Evolutionary conservation across 177 flowering plant species (phyloP), one percentile per base, ranked within the genome.

Genomic region (Vitis hybrid): DNA sequence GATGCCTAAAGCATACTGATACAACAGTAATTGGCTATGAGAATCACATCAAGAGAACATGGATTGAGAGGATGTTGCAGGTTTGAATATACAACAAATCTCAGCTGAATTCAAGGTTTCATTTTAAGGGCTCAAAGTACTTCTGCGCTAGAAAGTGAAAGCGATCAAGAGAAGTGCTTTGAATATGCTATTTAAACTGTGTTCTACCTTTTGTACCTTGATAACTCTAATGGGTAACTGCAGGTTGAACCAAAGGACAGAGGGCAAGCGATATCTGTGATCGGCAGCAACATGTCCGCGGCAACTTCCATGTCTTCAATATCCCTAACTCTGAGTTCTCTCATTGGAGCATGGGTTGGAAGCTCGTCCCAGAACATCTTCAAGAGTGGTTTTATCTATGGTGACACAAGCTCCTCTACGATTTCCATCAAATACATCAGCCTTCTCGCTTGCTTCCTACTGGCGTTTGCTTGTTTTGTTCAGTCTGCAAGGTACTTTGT

Each of bases 61-160:
- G 94, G 97, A 88, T 87, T 55, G 83, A 78, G 70, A 85, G 82
- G 48, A 81, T 85, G 80, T 66, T 87, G 86, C 81, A 88, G 94
- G 93, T 87, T 6, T 66, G 74, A 2, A 33, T 39, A 39, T 39
- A 59, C n/a, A 2, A 60, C 66, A 9, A 29, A 18, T 15, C 15
- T 14, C 66, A 12, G 1, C 10, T 51, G 8, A 39, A 39, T 39
- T 39, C 45, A 39, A 39, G 45, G 45, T 39, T 39, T 39, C 8
- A 39, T 39, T 39, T 39, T 5, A 5, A 39, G 45, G 45, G 45
- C 8, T 39, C 45, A 5, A 39, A 5, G 8, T 39, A 39, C 6
- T 39, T 39, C 8, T 39, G 45, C 7, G 1, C 45, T 39, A 39
- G 7, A 39, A 6, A 39, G 45, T 1, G 45, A 39, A 39, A 39